These are phyloP conservation scores for Paramyrothecium roridum DNA, from an alignment of 2,329 filamentous ascomycete species.

Conservation along the genomic window DNA sequence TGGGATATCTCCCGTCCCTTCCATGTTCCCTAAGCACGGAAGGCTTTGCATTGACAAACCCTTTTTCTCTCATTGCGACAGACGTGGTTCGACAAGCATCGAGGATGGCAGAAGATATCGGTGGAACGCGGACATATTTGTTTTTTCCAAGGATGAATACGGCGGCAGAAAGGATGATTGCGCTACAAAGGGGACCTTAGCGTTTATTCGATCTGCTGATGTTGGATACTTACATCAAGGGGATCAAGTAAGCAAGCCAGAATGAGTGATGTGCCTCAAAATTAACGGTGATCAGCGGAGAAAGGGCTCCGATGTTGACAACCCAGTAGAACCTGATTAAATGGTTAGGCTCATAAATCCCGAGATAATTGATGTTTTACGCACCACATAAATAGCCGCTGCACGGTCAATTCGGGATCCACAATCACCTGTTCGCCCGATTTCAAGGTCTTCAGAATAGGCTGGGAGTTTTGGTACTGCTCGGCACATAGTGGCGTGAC, in stretches of 20 bases:
- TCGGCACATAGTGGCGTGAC: slow-evolving; percentile 8
- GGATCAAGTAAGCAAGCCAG: slow-evolving; percentile 10
- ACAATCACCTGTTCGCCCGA: slow-evolving; percentile 9
- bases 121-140: slow-evolving; percentile 5
- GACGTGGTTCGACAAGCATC: slow-evolving; percentile 6
- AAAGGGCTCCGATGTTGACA: slow-evolving; percentile 8
- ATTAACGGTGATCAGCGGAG: slow-evolving; percentile 8
- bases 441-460: slow-evolving; percentile 7
- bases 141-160: slow-evolving; percentile 5
- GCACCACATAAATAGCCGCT: slow-evolving; percentile 9
- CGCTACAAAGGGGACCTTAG: slow-evolving; percentile 1
- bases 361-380: background rate
- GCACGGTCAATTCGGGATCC: slow-evolving; percentile 8
- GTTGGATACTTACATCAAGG: slow-evolving; percentile 12
- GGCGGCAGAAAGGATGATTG: slow-evolving; percentile 4
- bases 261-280: slow-evolving; percentile 9
- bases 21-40: slow-evolving; percentile 10
- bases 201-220: too few species aligned
- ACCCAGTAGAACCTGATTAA: slow-evolving; percentile 9
- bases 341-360: background rate
- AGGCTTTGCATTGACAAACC: slow-evolving; percentile 5
- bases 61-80: slow-evolving; percentile 6
- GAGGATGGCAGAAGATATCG: slow-evolving; percentile 7
- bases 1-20: slow-evolving; percentile 11
- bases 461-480: slow-evolving; percentile 8